phyloP scores from a whole-genome alignment of 331 rosid species.

The Arachis monticola region DNA sequence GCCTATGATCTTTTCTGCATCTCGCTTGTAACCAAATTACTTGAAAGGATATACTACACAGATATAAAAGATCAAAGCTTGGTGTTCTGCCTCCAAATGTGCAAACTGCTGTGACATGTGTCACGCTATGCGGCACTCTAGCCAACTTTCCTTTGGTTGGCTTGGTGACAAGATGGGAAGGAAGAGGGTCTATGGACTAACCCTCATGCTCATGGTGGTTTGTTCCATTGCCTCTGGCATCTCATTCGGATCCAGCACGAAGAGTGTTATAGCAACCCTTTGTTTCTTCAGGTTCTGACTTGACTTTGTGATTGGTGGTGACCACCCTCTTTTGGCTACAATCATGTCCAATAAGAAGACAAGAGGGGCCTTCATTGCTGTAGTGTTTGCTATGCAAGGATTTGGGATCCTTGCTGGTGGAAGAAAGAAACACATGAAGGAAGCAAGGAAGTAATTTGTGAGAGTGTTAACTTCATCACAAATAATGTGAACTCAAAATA shows the following conservation, averaged over 20 bases:
- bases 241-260: constrained; percentile 53
- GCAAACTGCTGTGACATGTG: constrained; percentile 78
- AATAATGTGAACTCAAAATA: not conserved
- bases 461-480: constrained; percentile 38
- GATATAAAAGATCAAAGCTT: too few relatives aligned
- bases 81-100: constrained; percentile 37
- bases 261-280: constrained; percentile 61
- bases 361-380: constrained; percentile 82
- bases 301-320: constrained; percentile 90
- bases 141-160: constrained; percentile 95
- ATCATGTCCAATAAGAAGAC: constrained; percentile 92
- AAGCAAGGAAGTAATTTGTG: constrained; percentile 9
- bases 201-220: constrained; percentile 84
- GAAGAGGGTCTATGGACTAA: constrained; percentile 81
- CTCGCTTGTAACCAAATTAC: too few relatives aligned
- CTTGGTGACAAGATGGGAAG: constrained; percentile 94
- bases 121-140: constrained; percentile 86
- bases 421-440: not conserved
- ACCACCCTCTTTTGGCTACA: constrained; percentile 93
- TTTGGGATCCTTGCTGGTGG: constrained; percentile 67
- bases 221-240: constrained; percentile 79
- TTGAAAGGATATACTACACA: too few relatives aligned
- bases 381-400: constrained; percentile 94
- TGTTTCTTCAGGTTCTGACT: constrained; percentile 92
- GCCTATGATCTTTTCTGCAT: too few relatives aligned